Evolutionary conservation across 2,329 filamentous ascomycete genomes (phyloP), one percentile per base, ranked within the genome.

Genomic region (Diaporthe longicolla): DNA sequence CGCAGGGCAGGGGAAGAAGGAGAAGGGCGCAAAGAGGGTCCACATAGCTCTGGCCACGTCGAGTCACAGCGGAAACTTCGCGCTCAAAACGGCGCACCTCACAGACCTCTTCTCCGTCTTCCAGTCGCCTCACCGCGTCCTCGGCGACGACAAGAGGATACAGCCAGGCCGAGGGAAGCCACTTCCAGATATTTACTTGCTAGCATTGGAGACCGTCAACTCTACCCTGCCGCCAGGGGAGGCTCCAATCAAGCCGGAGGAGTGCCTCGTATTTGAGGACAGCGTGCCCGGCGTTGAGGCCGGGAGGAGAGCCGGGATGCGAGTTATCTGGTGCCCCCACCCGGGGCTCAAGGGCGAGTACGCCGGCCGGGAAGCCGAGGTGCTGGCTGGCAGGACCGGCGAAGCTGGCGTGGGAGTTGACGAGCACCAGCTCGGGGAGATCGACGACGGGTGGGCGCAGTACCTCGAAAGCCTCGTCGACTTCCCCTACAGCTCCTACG

Each of bases 211-310:
- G 83, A 94, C 92, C 4, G 93, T 99, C 82, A 99, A 99, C 83
- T 89, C 90, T 57, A 90, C 91, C 21, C 86, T 97, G 9, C 85
- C 87, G 0, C 84, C 87, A 4, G 91, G 90, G 52, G 91, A 93
- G 69, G 85, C 88, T 77, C 85, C 89, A 74, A 92, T 99, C 76
- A 87, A 81, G 71, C 95, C 95, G 0, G 93, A 94, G 77, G 96
- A 98, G 83, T 98, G 97, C 81, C 87, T 99, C 21, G 97, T 98
- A 0, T 98, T 99, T 79, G 97, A 99, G 84, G 97, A 99, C 83
- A 94, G 93, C 59, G 95, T 98, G 1, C 94, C 95, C 0, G 97
- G 97, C 5, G 95, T 98, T 3, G 97, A 99, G 84, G 91, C 95
- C 2, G 97, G 95, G 6, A 88, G 97, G 70, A 90, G 97, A 77